Conservation (phyloP, 371 early-diverging fungal species). For the Mucor ambiguus region DNA sequence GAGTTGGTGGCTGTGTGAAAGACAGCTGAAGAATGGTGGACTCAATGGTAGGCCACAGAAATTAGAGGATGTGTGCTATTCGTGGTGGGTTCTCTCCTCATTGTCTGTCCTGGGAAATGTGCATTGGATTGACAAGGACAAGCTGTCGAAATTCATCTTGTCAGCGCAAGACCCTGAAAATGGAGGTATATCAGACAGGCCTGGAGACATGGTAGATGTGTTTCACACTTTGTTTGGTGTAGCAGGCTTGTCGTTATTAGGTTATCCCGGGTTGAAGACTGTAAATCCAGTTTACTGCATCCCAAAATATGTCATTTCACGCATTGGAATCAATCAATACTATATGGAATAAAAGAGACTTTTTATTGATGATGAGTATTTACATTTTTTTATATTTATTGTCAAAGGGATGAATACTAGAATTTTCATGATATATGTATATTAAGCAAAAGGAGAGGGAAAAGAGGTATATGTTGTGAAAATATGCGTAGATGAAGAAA, state of each 20-base stretch:
- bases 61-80: slow-evolving; percentile 98
- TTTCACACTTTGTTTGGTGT: slow-evolving; percentile 98
- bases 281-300: slow-evolving; percentile 96
- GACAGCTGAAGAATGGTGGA: slow-evolving; percentile 94
- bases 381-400: neutral
- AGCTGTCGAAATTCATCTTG: slow-evolving; percentile 82
- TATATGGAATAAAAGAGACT: neutral
- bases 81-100: slow-evolving; percentile 98
- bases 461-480: neutral
- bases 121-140: slow-evolving; percentile 87
- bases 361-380: neutral
- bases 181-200: slow-evolving; percentile 98
- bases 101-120: slow-evolving; percentile 81
- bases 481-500: neutral
- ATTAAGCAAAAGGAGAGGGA: neutral
- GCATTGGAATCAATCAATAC: neutral
- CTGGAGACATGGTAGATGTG: slow-evolving; percentile 93
- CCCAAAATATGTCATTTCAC: slow-evolving; percentile 68
- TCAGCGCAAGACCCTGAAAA: slow-evolving; percentile 83
- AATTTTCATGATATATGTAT: neutral
- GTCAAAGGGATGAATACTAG: neutral
- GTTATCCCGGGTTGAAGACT: slow-evolving; percentile 68
- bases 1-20: slow-evolving; percentile 92
- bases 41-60: slow-evolving; percentile 98
- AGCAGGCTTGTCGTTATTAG: slow-evolving; percentile 86